phyloP scores from a whole-genome alignment of 345 rosid species.

The Gossypium thurberi region DNA sequence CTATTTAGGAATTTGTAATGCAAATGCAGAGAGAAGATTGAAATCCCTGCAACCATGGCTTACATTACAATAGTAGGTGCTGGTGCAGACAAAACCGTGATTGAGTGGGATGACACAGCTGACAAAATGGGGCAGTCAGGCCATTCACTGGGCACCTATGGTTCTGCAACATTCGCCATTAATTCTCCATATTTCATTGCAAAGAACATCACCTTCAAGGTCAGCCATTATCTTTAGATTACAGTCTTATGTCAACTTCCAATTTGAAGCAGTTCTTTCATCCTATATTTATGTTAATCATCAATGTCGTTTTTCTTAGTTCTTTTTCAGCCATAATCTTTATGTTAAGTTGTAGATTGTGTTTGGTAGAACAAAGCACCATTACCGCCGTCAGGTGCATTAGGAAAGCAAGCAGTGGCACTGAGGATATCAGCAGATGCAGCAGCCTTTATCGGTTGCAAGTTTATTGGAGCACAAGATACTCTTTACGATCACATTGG shows the following conservation, averaged over 20 bases:
- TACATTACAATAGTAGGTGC: conserved; percentile 80
- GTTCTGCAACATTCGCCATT: conserved; percentile 87
- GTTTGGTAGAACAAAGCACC: conserved; percentile 64
- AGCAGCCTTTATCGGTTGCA: conserved; percentile 68
- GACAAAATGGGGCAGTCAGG: conserved; percentile 63
- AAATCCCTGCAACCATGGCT: conserved; percentile 62
- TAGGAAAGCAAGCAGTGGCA: conserved; percentile 90
- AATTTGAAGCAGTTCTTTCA: background rate
- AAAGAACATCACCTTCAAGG: conserved; percentile 87
- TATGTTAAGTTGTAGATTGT: background rate
- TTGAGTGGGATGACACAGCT: conserved; percentile 95
- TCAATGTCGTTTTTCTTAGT: background rate
- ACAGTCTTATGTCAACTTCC: background rate
- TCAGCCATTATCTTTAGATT: background rate
- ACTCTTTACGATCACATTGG: conserved; percentile 85
- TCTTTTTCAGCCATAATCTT: background rate
- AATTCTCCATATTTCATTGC: conserved; percentile 80
- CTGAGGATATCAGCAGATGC: conserved; percentile 81
- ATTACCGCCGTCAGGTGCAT: conserved; percentile 68
- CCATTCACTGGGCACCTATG: conserved; percentile 55
- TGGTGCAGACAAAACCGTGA: conserved; percentile 72
- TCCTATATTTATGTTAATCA: background rate
- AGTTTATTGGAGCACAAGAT: conserved; percentile 86
- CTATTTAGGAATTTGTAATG: background rate
- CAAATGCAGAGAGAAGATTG: conserved; percentile 66